These are phyloP conservation scores for Limonium bicolor DNA, from an alignment of 148 eudicot genomes.

Conservation along the genomic window DNA sequence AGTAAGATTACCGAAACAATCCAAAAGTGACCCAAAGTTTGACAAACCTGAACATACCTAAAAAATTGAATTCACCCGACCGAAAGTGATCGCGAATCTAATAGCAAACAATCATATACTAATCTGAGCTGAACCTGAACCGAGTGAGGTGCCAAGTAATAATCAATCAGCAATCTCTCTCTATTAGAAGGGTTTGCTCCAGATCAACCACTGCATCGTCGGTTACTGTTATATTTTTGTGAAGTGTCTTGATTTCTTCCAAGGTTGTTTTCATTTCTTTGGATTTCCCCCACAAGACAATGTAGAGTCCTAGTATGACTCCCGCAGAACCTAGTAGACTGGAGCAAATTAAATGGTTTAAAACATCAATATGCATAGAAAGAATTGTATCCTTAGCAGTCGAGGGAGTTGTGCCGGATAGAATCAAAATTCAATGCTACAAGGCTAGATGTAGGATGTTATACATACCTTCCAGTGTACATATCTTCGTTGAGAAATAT, in stretches of 20 bases:
- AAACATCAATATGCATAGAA: background rate
- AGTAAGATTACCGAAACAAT: no score
- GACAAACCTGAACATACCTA: no score
- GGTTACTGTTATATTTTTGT: background rate
- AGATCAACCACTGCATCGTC: background rate
- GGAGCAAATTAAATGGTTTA: background rate
- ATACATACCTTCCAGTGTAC: slow-evolving; percentile 42
- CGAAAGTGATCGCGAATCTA: no score
- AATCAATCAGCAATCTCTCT: no score
- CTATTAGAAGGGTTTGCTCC: slow-evolving; percentile 13
- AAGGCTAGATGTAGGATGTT: background rate
- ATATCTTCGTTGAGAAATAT: slow-evolving; percentile 42
- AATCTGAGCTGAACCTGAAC: no score
- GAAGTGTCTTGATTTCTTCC: background rate
- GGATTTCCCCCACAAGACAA: slow-evolving; percentile 61
- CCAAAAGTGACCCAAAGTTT: no score
- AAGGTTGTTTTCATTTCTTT: slow-evolving; percentile 5
- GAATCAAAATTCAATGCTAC: background rate
- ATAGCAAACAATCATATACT: no score
- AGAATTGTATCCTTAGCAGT: background rate
- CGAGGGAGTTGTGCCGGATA: no score
- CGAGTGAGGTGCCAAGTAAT: no score
- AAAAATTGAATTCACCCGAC: no score
- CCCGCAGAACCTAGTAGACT: slow-evolving; percentile 44
- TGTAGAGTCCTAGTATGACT: slow-evolving; percentile 45